Evolutionary conservation across 108 stramenopile genomes (phyloP), one percentile per base, ranked within the genome.

Genomic region (Poteriospumella lacustris): DNA sequence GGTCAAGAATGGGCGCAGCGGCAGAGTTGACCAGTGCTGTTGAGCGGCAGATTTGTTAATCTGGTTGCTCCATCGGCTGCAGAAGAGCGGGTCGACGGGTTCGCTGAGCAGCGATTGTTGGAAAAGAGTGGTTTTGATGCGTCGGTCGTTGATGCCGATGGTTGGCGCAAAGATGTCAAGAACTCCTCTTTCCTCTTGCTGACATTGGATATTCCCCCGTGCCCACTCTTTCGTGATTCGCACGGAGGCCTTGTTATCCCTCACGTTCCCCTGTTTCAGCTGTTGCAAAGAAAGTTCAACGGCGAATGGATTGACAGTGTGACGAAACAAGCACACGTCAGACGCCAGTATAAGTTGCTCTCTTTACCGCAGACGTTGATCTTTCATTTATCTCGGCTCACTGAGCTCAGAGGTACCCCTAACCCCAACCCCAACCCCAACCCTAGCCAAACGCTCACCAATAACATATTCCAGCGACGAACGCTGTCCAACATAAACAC

Each of bases 221-320:
- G 95, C 83, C 98, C 98, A 36, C 78, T 99, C 36, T 97, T 97
- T 80, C 94, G 94, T 70, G 94, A 90, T 33, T 91, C 92, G 0
- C 82, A 88, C 67, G 96, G 96, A 39, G 94, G 94, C 39, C 77
- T 93, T 52, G 93, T 99, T 39, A 96, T 97, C 81, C 96, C 98
- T 47, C 96, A 99, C 80, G 92, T 97, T 69, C 94, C 95, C 0
- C 84, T 99, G 29, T 92, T 92, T 19, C 88, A 83, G 62, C 91
- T 95, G 0, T 76, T 99, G 75, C 84, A 87, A n/a, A 99, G 97
- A 82, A 97, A 94, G 83, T 93, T 96, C 79, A 96, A 96, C 15
- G 68, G 91, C 0, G 92, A 73, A 84, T 86, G 58, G 93, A 95
- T 78, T 40, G 78, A 81, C 67, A 73, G 44, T 9, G 78, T 78